Base-by-base conservation (phyloP, 805 yeast species). In the Wickerhamiella sergipiensis region DNA sequence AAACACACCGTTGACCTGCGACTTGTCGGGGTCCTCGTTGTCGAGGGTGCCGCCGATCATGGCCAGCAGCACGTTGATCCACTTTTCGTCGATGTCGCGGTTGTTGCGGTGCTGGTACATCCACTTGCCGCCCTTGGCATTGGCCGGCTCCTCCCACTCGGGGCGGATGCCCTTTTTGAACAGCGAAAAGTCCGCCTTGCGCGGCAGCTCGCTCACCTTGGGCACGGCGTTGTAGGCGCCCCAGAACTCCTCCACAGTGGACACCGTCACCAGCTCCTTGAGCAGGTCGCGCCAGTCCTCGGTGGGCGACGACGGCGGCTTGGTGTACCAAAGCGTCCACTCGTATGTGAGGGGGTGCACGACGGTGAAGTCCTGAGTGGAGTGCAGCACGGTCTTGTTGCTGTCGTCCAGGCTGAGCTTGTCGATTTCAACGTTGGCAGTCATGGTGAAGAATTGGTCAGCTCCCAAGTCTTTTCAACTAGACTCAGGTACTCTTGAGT, bases 191-290 rank as follows among this genome's bases (percentile, higher is more conserved):
- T 92, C 97, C 12, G 96, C 85, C 69, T 82, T 85, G 62, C 83
- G 65, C 60, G 97, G 97, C 65, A 92, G 76, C 65, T 88, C 95
- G 56, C 80, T 79, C 48, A 95, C 95, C 61, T 80, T 80, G 59
- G 97, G 97, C 61, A 92, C 82, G 43, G 94, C 84, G 70, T 92
- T 89, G 75, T 80, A 85, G 58, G 90, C 83, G 23, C 97, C 98
- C 98, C 98, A 92, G 73, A 92, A 92, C 69, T 90, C 97, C 73
- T 92, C 98, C 49, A 92, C 97, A n/a, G 95, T 80, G 50, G 81
- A 77, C 62, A 92, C 87, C 22, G 94, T 79, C 60, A 88, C 90
- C 48, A 92, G 94, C 52, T 95, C 94, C 72, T 88, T 88, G 64
- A 92, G 76, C 58, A 88, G 76, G 64, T 89, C 95, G 50, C 86